Evolutionary conservation across 495 filamentous ascomycete species (phyloP).

Genomic region (Oleoguttula mirabilis): DNA sequence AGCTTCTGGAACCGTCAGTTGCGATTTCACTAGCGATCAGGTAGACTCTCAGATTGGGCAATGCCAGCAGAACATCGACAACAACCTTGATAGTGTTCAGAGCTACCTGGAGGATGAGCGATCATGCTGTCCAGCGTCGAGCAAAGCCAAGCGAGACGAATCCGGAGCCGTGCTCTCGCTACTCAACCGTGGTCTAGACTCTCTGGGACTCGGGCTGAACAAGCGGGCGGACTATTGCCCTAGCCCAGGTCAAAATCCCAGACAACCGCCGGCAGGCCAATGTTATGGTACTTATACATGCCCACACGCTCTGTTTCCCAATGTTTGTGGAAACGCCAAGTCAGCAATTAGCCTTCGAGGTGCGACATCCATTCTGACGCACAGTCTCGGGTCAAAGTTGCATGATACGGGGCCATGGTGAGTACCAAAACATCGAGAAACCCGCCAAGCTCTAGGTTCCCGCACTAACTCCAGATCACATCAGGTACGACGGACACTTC

Average conservation of each 20-base stretch:
- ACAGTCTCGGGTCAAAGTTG: background rate
- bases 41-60: background rate
- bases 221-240: background rate
- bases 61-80: background rate
- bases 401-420: background rate
- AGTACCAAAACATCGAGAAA: background rate
- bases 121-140: background rate
- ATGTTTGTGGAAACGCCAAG: background rate
- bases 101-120: background rate
- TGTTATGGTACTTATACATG: background rate
- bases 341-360: background rate
- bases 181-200: background rate
- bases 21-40: background rate
- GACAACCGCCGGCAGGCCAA: background rate
- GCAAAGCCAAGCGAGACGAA: background rate
- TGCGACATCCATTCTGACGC: background rate
- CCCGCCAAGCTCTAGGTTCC: no score
- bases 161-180: background rate
- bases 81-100: background rate
- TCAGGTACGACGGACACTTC: background rate
- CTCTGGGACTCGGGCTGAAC: background rate
- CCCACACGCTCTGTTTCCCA: background rate
- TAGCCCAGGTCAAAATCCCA: background rate
- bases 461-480: background rate
- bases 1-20: background rate